These are phyloP conservation scores for Colletotrichum camelliae DNA, from an alignment of 2,329 filamentous ascomycete species.

Conservation along the genomic window DNA sequence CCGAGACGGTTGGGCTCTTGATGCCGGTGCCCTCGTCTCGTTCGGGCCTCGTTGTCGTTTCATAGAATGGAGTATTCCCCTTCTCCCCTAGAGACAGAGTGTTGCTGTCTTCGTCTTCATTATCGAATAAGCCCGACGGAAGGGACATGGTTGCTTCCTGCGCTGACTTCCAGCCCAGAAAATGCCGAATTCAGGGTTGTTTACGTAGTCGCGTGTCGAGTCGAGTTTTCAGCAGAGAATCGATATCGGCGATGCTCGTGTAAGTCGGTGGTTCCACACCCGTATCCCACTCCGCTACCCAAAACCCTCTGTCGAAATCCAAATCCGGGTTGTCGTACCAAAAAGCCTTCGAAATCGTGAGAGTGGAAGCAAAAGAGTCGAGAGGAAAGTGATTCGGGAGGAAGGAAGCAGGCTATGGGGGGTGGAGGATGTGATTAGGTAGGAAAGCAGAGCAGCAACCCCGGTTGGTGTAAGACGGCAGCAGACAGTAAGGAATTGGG, in stretches of 20 bases:
- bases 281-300: neutral
- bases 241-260: neutral
- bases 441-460: neutral
- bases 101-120: neutral
- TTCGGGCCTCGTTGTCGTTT: neutral
- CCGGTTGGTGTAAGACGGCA: neutral
- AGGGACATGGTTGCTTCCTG: neutral
- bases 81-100: neutral
- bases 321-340: neutral
- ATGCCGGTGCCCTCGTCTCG: neutral
- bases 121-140: neutral
- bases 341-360: neutral
- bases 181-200: neutral
- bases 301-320: neutral
- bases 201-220: neutral
- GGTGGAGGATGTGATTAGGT: neutral
- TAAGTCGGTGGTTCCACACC: neutral
- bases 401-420: neutral
- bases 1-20: neutral
- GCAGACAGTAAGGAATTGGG: neutral
- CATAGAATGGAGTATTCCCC: neutral
- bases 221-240: neutral
- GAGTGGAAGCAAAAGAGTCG: neutral
- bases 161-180: neutral
- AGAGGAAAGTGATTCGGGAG: neutral